phyloP scores from a whole-genome alignment of 352 stramenopile genomes.

The Globisporangium lucens region DNA sequence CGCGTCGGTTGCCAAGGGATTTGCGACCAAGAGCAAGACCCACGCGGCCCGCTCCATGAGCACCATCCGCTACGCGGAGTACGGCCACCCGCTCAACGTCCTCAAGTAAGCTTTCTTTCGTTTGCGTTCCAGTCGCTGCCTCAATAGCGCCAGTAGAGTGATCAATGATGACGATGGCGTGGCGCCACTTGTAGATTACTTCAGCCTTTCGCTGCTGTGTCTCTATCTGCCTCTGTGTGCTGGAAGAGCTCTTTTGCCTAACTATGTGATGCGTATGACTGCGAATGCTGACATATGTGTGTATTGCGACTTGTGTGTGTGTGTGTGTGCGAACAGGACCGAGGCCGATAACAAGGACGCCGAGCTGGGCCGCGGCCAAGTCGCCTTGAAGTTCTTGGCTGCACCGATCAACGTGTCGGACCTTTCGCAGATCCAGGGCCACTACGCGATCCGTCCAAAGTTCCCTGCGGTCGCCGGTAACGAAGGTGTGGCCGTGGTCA shows the following conservation, averaged over 20 bases:
- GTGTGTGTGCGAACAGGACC: slow-evolving; percentile 32
- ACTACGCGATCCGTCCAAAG: slow-evolving; percentile 72
- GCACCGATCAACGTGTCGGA: slow-evolving; percentile 88
- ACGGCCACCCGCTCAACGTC: slow-evolving; percentile 64
- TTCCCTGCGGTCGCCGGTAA: slow-evolving; percentile 83
- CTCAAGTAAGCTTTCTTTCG: slow-evolving; percentile 37
- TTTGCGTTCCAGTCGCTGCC: background rate
- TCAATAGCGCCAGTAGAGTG: background rate
- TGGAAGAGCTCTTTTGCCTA: background rate
- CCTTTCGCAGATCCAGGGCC: slow-evolving; percentile 85
- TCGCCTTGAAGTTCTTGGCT: slow-evolving; percentile 87
- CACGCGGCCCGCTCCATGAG: slow-evolving; percentile 54
- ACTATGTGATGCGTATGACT: background rate
- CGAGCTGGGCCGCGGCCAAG: slow-evolving; percentile 48
- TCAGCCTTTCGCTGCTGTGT: background rate
- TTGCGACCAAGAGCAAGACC: slow-evolving; percentile 31
- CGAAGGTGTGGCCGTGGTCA: slow-evolving; percentile 84
- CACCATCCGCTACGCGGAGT: slow-evolving; percentile 72
- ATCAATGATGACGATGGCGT: background rate
- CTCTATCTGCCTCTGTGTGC: background rate
- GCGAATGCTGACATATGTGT: background rate
- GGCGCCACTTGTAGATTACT: background rate
- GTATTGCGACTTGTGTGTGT: slow-evolving; percentile 1
- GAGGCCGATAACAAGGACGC: slow-evolving; percentile 65
- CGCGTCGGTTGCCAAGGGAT: slow-evolving; percentile 55